phyloP scores from a whole-genome alignment of 257 asterid species.

The Henckelia pumila region DNA sequence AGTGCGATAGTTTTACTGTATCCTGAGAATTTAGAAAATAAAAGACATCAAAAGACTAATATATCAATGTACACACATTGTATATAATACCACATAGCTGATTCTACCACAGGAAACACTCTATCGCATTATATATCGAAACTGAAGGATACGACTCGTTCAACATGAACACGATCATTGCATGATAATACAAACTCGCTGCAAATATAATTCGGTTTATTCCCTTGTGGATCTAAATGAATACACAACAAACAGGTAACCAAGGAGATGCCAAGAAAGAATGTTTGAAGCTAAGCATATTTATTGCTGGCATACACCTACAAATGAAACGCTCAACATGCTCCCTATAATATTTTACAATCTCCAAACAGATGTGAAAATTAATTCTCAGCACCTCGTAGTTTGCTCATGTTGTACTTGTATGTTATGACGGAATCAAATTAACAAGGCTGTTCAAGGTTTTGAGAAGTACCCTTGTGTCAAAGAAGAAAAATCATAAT shows the following conservation, averaged over 20 bases:
- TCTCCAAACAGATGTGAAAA: not conserved
- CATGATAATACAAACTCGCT: not conserved
- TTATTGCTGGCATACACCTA: not conserved
- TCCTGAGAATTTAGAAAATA: no score
- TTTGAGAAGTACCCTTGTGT: slow-evolving; percentile 83
- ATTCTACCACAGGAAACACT: not conserved
- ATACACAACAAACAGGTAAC: not conserved
- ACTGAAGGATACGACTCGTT: not conserved
- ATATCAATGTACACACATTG: no score
- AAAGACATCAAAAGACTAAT: no score
- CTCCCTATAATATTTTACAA: not conserved
- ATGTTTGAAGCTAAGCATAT: not conserved
- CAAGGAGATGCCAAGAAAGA: not conserved
- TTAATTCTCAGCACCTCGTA: not conserved
- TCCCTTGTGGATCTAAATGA: not conserved
- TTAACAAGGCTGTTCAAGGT: slow-evolving; percentile 36
- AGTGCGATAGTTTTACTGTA: no score
- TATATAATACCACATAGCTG: not conserved
- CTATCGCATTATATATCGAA: not conserved
- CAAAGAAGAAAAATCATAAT: slow-evolving; percentile 88
- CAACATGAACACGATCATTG: not conserved
- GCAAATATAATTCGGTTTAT: not conserved
- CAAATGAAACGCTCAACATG: not conserved
- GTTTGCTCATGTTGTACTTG: slow-evolving; percentile 16
- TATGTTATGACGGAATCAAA: slow-evolving; percentile 30